Base-by-base conservation (phyloP, 108 stramenopile genomes). In the Cyclotella cryptica region DNA sequence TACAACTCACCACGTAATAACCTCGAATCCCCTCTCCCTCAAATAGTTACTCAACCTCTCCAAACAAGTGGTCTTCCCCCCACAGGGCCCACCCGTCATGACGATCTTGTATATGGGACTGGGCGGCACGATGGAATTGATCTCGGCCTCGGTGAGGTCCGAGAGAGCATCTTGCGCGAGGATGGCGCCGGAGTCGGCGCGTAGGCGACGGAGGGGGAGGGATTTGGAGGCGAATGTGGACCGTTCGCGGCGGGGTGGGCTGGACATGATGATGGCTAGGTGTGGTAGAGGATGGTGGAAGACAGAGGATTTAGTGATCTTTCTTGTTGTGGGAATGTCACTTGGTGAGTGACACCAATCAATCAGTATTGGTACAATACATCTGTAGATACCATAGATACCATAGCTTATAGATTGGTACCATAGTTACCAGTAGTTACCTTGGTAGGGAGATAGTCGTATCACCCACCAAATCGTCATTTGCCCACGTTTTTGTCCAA, bases 1-100 rank as follows among this genome's bases (percentile, higher is more conserved):
- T 24, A 3, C 24, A 57, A 39, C 60, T 30, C 60, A 61, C 60
- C 60, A 89, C 7, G 92, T 94, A 63, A 94, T 92, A 15, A 96
- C 96, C 66, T 93, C 93, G 76, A 96, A 98, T 4, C 97, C 97
- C 41, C 91, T 77, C 64, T 90, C 92, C 43, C 87, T 79, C 51
- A 96, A 78, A 65, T 72, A 85, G 19, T 75, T 69, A 24, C 83
- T 69, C 40, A 83, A 27, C 45, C 79, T 46, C 9, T 90, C 91
- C 66, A 98, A 70, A 10, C 95, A 92, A 17, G 97, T 98, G 0
- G 98, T 98, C 75, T 98, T 98, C 3, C 98, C 98, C 35, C 95
- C 97, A 71, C 98, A 98, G n/a, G 98, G 98, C 13, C 98, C 98
- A 11, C 98, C 98, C 18, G 98, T 97, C 62, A 97, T 79, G 24